Evolutionary conservation across 2,329 filamentous ascomycete species (phyloP), one percentile per base, ranked within the genome.

Genomic region (Didymella segeticola): DNA sequence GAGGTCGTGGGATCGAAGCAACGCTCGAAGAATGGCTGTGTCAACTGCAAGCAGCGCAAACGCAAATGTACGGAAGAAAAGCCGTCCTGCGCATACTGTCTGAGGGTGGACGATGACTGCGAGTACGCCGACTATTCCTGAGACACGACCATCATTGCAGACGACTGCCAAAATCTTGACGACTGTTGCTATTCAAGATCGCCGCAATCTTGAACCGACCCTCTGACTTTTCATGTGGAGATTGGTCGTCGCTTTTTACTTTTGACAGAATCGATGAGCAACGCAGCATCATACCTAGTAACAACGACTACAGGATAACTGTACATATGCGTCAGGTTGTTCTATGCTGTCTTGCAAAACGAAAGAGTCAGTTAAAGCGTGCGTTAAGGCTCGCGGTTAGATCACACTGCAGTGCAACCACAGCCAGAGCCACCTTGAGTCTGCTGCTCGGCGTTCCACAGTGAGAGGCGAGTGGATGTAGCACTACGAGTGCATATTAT

Each of bases 1-100:
- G 55, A 63, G 29, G 31, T 57, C 11, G 15, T 33, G 1, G 53
- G 36, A 15, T 43, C 43, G 4, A 64, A 57, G 25, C 67, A 67
- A 53, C 69, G 67, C 10, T 70, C 69, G 2, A 73, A 58, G 43
- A 69, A 61, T 41, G 69, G 67, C 31, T 71, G 69, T 38, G 31
- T 65, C 23, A 70, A 68, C n/a, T 72, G 67, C 49, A 61, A 63
- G 15, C 57, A 62, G 36, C 54, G 67, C 43, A 69, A 52, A 56
- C 63, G 69, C 7, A 69, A 71, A 48, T 73, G 70, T 37, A 67
- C 64, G 15, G 66, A 74, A 62, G 67, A 70, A 37, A 62, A 56
- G 23, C 71, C 68, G 6, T 64, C 55, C 1, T 71, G 69, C 51
- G 62, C 66, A 2, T 57, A 70, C 47, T 72, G 68, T 39, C 41